phyloP scores from a whole-genome alignment of 306 rosid genomes.

The Calophaca sinica region DNA sequence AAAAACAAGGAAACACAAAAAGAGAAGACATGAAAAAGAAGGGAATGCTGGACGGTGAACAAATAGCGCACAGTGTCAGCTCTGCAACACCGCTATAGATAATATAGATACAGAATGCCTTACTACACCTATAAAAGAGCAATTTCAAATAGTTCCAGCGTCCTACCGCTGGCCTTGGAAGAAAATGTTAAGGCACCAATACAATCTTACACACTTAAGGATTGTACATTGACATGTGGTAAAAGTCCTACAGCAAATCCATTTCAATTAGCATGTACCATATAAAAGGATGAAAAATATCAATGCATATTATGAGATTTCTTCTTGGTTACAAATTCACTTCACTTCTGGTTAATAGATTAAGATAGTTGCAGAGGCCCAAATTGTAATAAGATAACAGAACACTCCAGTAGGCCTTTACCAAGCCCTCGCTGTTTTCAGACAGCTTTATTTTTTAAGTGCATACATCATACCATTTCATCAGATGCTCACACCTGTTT shows the following conservation, averaged over 20 bases:
- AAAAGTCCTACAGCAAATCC: not conserved
- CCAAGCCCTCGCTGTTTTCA: constrained; percentile 6
- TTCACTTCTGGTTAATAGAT: not conserved
- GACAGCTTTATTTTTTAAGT: constrained; percentile 2
- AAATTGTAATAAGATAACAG: constrained; percentile 3
- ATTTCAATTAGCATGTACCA: not conserved
- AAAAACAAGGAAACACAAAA: too few species aligned
- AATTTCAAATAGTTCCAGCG: constrained; percentile 4
- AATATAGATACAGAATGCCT: not conserved
- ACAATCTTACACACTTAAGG: not conserved
- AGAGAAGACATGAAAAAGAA: too few species aligned
- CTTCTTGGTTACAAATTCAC: not conserved
- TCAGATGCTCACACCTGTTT: not conserved
- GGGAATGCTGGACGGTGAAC: too few species aligned
- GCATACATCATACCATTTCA: constrained; percentile 20
- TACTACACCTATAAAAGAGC: too few species aligned
- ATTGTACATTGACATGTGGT: not conserved
- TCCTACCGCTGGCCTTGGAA: not conserved
- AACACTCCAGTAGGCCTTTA: not conserved
- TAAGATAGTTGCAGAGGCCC: not conserved
- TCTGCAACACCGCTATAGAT: too few species aligned
- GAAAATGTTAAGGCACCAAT: not conserved
- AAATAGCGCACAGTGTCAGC: too few species aligned
- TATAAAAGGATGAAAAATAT: constrained; percentile 12
- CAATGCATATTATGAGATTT: not conserved